These are phyloP conservation scores for Hygrocybe coccinea DNA, from an alignment of 768 basidiomycete species.

Conservation along the genomic window DNA sequence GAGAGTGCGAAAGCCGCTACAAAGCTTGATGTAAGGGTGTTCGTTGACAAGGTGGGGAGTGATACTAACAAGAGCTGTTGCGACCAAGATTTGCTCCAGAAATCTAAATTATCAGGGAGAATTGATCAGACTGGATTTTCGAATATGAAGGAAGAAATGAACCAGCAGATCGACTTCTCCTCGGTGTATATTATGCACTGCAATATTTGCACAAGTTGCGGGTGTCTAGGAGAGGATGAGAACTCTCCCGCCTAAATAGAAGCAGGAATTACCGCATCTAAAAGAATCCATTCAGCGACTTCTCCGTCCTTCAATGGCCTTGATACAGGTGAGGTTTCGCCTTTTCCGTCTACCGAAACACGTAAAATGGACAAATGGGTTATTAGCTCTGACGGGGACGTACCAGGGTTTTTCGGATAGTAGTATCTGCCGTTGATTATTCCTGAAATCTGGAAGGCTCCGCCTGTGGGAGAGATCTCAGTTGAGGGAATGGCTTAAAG, in stretches of 20 bases:
- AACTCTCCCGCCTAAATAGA: conserved; percentile 1
- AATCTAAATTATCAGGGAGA: conserved; percentile 42
- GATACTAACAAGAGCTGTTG: conserved; percentile 66
- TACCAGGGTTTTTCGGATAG: conserved; percentile 63
- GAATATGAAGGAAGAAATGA: conserved; percentile 22
- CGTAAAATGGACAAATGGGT: neutral
- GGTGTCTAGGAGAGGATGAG: conserved; percentile 56
- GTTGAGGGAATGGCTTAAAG: neutral
- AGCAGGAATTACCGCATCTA: conserved; percentile 62
- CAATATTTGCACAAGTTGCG: conserved; percentile 88
- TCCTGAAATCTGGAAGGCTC: conserved; percentile 76
- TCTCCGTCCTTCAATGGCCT: conserved; percentile 73
- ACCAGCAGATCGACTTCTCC: conserved; percentile 88
- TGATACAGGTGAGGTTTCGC: conserved; percentile 58
- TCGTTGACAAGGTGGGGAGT: neutral
- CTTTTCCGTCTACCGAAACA: conserved; percentile 48
- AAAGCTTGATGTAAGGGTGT: conserved; percentile 1
- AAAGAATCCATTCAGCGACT: conserved; percentile 83
- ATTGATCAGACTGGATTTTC: neutral
- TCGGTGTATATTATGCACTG: conserved; percentile 81
- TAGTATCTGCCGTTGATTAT: conserved; percentile 66
- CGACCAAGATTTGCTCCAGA: conserved; percentile 85
- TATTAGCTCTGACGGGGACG: conserved; percentile 5
- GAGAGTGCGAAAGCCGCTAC: conserved; percentile 82
- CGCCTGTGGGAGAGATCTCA: conserved; percentile 42